Evolutionary conservation across 371 early-diverging fungal species (phyloP), one percentile per base, ranked within the genome.

Genomic region (Saksenaea vasiformis): DNA sequence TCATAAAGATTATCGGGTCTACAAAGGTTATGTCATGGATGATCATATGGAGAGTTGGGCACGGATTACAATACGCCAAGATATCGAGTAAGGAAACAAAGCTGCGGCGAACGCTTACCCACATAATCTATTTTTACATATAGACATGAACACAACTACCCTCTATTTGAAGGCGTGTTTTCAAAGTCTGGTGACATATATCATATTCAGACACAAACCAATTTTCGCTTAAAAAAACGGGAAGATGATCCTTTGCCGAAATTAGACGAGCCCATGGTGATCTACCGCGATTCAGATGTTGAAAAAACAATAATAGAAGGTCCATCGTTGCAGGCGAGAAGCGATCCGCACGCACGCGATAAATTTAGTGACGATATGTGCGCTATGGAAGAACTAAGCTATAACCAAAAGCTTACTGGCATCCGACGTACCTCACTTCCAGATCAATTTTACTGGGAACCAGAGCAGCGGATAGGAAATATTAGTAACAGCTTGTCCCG

Each of bases 281-380:
- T 91, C 26, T 93, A 87, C 73, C 85, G 90, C 24, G 86, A 87
- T 57, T 87, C 90, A 0, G 90, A 90, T 69, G 68, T 69, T 17
- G 17, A 39, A 63, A 35, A 31, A 27, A 27, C 27, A 54, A 38
- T 64, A 69, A n/a, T 22, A 47, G 22, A 17, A 10, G 51, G 22
- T 22, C 5, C 24, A 9, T 5, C 22, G 24, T 22, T 2, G 2
- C 24, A 10, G 9, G 8, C 17, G 24, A 1, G 22, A 11, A 22
- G 51, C 10, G 22, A 10, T 47, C 22, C 10, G 3, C 51, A 22
- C 22, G 7, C 2, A 7, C 26, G 22, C 24, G 19, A 47, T 19
- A 22, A 22, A 4, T 17, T 7, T 13, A 43, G 56, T 19, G 62
- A 66, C 41, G 57, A 61, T 9, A 61, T 62, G 22, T 74, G 73